Evolutionary conservation across 768 basidiomycete genomes (phyloP).

Genomic region (Mycena galericulata): DNA sequence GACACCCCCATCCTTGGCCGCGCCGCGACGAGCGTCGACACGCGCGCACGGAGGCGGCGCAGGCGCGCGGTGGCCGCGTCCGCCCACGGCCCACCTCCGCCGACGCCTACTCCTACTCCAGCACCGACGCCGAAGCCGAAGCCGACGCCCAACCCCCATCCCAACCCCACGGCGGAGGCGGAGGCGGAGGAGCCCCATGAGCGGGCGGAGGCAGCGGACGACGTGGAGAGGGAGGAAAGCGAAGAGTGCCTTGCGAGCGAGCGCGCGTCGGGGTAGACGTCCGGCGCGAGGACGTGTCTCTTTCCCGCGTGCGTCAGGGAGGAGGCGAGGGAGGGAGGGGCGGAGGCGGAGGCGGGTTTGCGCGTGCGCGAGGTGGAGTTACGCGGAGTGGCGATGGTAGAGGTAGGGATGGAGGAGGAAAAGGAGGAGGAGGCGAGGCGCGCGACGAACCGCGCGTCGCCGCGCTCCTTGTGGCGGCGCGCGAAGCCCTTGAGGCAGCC

Average conservation of each 20-base stretch:
- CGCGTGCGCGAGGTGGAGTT: not conserved
- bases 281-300: conserved; percentile 12
- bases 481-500: conserved; percentile 63
- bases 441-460: not conserved
- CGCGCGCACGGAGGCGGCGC: conserved; percentile 11
- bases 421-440: too few relatives aligned
- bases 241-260: conserved; percentile 14
- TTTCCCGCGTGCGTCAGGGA: not conserved
- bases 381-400: too few relatives aligned
- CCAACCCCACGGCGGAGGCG: too few relatives aligned
- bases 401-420: not conserved
- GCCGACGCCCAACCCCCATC: too few relatives aligned
- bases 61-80: not conserved
- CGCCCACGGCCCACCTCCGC: too few relatives aligned
- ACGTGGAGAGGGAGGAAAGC: not conserved
- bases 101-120: too few relatives aligned
- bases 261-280: conserved; percentile 27
- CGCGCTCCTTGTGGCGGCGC: conserved; percentile 36
- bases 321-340: not conserved
- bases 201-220: not conserved
- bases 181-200: too few relatives aligned
- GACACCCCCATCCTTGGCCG: too few relatives aligned
- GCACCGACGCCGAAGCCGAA: too few relatives aligned
- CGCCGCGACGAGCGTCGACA: not conserved
- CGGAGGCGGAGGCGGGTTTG: too few relatives aligned